Evolutionary conservation across 1,139 yeast genomes (phyloP).

Genomic region (Saccharomyces hybrid): DNA sequence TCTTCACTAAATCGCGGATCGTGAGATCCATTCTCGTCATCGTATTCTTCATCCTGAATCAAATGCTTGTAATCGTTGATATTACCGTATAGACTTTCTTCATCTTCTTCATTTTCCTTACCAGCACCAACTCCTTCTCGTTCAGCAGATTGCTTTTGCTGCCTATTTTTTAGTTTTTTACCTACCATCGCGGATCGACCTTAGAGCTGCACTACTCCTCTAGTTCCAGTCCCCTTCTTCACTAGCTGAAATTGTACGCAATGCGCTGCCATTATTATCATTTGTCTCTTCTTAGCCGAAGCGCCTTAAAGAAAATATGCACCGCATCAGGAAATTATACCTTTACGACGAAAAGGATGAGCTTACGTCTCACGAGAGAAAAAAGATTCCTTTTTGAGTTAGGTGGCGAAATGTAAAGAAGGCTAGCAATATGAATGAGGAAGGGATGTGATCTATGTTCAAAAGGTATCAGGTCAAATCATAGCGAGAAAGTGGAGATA

Average conservation of each 20-base stretch:
- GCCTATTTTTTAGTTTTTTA: neutral
- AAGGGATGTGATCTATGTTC: neutral
- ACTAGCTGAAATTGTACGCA: neutral
- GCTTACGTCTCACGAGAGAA: neutral
- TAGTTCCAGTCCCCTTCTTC: neutral
- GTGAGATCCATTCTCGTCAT: no score
- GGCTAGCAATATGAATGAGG: neutral
- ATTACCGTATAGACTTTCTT: no score
- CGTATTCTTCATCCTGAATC: no score
- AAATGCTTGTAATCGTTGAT: no score
- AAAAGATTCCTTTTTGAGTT: neutral
- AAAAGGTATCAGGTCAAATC: neutral
- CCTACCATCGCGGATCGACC: neutral
- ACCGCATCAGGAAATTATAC: neutral
- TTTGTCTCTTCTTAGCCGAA: neutral
- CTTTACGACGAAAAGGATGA: neutral
- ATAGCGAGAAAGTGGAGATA: neutral
- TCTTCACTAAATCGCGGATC: no score
- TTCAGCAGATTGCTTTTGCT: slow-evolving; percentile 1
- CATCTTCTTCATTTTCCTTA: no score
- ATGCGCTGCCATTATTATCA: neutral
- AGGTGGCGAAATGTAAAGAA: neutral
- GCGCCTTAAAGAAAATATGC: neutral
- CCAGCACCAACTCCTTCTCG: neutral
- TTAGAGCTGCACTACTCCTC: neutral